Evolutionary conservation across 106 monocot genomes (phyloP).

Genomic region (Allium cepa): DNA sequence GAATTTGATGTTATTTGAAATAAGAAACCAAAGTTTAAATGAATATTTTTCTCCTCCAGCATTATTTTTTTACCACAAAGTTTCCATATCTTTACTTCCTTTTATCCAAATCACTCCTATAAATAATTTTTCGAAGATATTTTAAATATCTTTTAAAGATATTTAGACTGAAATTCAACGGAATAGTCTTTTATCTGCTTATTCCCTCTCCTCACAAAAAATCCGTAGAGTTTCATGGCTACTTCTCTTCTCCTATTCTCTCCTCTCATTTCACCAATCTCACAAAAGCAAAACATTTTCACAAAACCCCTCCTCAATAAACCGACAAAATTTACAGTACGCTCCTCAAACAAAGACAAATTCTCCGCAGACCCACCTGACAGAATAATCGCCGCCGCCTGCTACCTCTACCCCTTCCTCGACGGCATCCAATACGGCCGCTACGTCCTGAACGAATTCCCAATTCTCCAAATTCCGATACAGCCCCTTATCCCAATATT

Average conservation of each 20-base stretch:
- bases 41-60: too few species aligned
- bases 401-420: constrained; percentile 92
- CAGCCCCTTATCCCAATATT: constrained; percentile 68
- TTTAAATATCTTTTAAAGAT: too few species aligned
- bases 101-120: too few species aligned
- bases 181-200: too few species aligned
- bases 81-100: too few species aligned
- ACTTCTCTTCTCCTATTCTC: not conserved
- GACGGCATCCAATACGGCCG: constrained; percentile 82
- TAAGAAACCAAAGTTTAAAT: too few species aligned
- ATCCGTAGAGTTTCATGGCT: too few species aligned
- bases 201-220: too few species aligned
- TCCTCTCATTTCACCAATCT: not conserved
- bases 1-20: too few species aligned
- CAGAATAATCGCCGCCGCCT: constrained; percentile 65
- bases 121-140: too few species aligned
- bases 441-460: constrained; percentile 72
- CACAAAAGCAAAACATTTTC: not conserved
- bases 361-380: constrained; percentile 44
- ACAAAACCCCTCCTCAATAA: not conserved
- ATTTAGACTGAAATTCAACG: too few species aligned
- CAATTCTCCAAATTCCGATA: constrained; percentile 43
- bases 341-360: constrained; percentile 7
- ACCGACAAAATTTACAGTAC: not conserved
- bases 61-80: too few species aligned